These are phyloP conservation scores for Schizochytrium sp. DNA, from an alignment of 108 stramenopile genomes.

Conservation along the genomic window DNA sequence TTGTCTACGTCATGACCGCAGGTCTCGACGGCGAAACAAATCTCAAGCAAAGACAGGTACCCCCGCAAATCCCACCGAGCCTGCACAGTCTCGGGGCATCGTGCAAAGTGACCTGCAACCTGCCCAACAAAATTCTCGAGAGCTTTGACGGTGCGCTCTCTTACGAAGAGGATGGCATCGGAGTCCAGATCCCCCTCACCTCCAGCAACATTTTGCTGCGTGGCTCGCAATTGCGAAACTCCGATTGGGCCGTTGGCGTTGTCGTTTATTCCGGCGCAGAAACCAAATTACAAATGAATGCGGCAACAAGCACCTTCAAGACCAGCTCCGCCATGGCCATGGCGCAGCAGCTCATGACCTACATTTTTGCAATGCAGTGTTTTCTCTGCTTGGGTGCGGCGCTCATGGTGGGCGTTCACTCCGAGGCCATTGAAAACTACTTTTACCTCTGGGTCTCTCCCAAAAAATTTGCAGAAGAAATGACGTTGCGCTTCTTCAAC, in stretches of 20 bases:
- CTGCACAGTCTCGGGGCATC: constrained; percentile 17
- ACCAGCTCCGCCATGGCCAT: background rate
- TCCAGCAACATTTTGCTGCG: constrained; percentile 70
- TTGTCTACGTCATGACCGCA: constrained; percentile 80
- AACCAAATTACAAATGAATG: constrained; percentile 61
- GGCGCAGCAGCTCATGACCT: background rate
- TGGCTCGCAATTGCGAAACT: constrained; percentile 85
- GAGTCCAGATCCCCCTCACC: background rate
- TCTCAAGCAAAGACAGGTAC: constrained; percentile 76
- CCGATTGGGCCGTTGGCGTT: constrained; percentile 87
- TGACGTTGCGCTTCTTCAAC: constrained; percentile 45
- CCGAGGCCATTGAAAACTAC: background rate
- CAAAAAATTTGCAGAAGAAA: background rate
- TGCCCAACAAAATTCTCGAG: constrained; percentile 14
- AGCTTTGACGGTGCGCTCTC: constrained; percentile 25
- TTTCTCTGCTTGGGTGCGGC: background rate
- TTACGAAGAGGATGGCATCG: background rate
- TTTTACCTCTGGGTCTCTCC: background rate
- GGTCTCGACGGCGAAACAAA: constrained; percentile 97
- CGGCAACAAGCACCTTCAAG: background rate
- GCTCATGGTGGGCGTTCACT: background rate
- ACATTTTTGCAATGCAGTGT: background rate
- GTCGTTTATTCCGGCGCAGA: constrained; percentile 88
- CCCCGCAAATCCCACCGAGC: constrained; percentile 50
- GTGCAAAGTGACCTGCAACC: background rate